These are phyloP conservation scores for Cryptococcus jaspeensis DNA, from an alignment of 1,284 basidiomycete genomes.

Conservation along the genomic window DNA sequence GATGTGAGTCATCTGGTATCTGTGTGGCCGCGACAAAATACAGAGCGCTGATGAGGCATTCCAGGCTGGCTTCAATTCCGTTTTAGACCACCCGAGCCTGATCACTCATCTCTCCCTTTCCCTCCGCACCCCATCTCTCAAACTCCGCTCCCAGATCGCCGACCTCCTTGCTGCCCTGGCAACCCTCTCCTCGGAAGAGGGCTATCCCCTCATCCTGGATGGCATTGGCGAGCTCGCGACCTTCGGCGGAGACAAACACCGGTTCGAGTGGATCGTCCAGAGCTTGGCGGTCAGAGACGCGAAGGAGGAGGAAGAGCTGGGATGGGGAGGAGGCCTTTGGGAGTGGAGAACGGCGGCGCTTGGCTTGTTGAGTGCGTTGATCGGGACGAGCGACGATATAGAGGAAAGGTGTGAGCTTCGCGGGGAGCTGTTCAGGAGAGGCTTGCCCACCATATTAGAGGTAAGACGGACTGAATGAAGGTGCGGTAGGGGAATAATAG, in stretches of 20 bases:
- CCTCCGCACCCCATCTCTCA: slow-evolving; percentile 63
- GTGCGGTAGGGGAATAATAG: not conserved
- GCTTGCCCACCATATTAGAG: slow-evolving; percentile 76
- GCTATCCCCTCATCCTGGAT: slow-evolving; percentile 69
- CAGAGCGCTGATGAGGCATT: not conserved
- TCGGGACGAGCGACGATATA: slow-evolving; percentile 70
- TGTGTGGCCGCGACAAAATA: not conserved
- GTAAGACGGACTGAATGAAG: slow-evolving; percentile 56
- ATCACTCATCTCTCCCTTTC: slow-evolving; percentile 73
- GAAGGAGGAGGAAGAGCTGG: slow-evolving; percentile 40
- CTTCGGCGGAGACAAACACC: slow-evolving; percentile 68
- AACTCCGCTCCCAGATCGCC: slow-evolving; percentile 67
- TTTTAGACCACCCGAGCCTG: slow-evolving; percentile 64
- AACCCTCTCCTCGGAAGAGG: slow-evolving; percentile 68
- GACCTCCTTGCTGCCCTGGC: slow-evolving; percentile 83
- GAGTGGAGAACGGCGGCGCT: slow-evolving; percentile 74
- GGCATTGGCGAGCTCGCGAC: slow-evolving; percentile 77
- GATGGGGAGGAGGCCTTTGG: slow-evolving; percentile 58
- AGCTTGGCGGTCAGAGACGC: slow-evolving; percentile 55
- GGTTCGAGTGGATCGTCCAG: slow-evolving; percentile 73
- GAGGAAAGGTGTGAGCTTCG: slow-evolving; percentile 75
- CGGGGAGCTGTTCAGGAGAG: slow-evolving; percentile 75
- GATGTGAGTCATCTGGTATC: slow-evolving; percentile 59
- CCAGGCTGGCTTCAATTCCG: slow-evolving; percentile 70
- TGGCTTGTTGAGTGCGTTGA: slow-evolving; percentile 75